These are phyloP conservation scores for Penicillium vulpinum DNA, from an alignment of 2,329 filamentous ascomycete species.

Conservation along the genomic window DNA sequence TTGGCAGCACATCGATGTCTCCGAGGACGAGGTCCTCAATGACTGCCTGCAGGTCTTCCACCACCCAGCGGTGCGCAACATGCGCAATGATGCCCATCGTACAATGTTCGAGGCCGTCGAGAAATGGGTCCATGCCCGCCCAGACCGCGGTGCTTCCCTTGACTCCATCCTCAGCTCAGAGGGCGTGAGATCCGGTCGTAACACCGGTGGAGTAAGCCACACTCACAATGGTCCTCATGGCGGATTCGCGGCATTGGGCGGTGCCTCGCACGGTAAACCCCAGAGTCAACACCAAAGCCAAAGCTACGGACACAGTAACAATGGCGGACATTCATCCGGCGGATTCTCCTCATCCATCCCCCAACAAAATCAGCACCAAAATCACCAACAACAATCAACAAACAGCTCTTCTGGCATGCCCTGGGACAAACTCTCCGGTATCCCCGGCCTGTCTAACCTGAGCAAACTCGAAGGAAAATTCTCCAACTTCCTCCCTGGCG, in stretches of 20 bases:
- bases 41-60: conserved; percentile 85
- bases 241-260: conserved; percentile 29
- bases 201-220: conserved; percentile 48
- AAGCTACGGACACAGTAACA: conserved; percentile 18
- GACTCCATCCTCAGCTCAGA: conserved; percentile 77
- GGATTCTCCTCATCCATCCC: conserved; percentile 25
- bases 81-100: conserved; percentile 73
- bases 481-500: conserved; percentile 32
- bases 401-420: conserved; percentile 21
- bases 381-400: conserved; percentile 20
- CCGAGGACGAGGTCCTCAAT: conserved; percentile 77
- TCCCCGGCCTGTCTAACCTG: conserved; percentile 39
- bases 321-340: conserved; percentile 9
- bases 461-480: conserved; percentile 36
- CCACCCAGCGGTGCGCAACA: conserved; percentile 79
- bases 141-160: conserved; percentile 65
- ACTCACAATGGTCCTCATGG: conserved; percentile 32
- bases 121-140: conserved; percentile 72
- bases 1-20: conserved; percentile 83
- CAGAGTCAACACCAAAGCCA: conserved; percentile 14
- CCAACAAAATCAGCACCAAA: conserved; percentile 8
- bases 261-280: conserved; percentile 18
- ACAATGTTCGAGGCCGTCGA: conserved; percentile 88
- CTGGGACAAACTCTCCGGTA: conserved; percentile 26
- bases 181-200: conserved; percentile 78